These are phyloP conservation scores for Malus hybrid DNA, from an alignment of 331 rosid species.

Conservation along the genomic window DNA sequence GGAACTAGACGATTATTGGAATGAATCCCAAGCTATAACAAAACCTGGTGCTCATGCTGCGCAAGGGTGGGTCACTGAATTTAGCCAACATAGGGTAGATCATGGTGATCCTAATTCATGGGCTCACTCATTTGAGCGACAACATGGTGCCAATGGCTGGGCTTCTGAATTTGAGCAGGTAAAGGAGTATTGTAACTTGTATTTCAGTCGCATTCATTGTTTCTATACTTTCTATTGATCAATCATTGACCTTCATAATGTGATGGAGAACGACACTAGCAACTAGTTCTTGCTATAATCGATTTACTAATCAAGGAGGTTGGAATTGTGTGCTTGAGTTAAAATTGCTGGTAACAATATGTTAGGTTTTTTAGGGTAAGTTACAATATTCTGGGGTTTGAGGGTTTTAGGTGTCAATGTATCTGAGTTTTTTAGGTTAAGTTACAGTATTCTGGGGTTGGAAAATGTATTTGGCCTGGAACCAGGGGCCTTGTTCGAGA, in stretches of 20 bases:
- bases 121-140: slow-evolving; percentile 86
- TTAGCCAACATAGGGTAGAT: slow-evolving; percentile 43
- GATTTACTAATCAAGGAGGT: not conserved
- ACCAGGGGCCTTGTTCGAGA: not conserved
- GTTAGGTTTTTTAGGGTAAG: not conserved
- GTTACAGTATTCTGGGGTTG: not conserved
- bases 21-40: slow-evolving; percentile 79
- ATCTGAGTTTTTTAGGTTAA: not conserved
- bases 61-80: slow-evolving; percentile 87
- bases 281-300: not conserved
- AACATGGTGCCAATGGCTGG: slow-evolving; percentile 84
- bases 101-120: slow-evolving; percentile 65
- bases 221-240: not conserved
- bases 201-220: not conserved
- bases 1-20: slow-evolving; percentile 89
- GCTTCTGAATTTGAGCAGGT: slow-evolving; percentile 93
- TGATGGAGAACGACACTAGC: not conserved
- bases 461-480: not conserved
- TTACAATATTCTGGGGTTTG: not conserved
- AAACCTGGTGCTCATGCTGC: slow-evolving; percentile 46
- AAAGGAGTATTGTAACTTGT: slow-evolving; percentile 17
- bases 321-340: not conserved
- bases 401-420: not conserved
- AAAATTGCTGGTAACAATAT: not conserved
- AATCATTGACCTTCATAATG: not conserved